These are phyloP conservation scores for Globisporangium alternatum DNA, from an alignment of 352 stramenopile species.

Conservation along the genomic window DNA sequence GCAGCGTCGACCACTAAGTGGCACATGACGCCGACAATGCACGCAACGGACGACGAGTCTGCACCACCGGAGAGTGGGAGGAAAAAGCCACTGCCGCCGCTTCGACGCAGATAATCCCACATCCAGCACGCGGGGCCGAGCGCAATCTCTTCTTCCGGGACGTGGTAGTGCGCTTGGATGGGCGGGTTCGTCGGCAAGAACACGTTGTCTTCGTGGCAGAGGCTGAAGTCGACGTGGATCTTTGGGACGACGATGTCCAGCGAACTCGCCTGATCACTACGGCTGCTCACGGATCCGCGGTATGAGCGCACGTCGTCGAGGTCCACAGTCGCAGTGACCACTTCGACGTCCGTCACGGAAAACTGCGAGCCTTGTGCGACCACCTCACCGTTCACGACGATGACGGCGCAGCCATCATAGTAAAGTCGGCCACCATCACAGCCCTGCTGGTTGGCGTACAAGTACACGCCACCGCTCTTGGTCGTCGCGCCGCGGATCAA, in stretches of 20 bases:
- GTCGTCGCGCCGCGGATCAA: constrained; percentile 88
- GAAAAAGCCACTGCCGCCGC: constrained; percentile 89
- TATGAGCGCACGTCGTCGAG: constrained; percentile 97
- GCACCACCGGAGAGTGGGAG: constrained; percentile 95
- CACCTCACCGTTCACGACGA: constrained; percentile 96
- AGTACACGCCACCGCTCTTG: constrained; percentile 96
- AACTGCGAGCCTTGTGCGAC: constrained; percentile 97
- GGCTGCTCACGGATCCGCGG: constrained; percentile 89
- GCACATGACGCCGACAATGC: constrained; percentile 98
- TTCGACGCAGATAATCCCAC: constrained; percentile 97
- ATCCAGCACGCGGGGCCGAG: constrained; percentile 97
- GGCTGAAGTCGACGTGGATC: constrained; percentile 63
- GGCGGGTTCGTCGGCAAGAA: constrained; percentile 34
- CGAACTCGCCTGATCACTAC: constrained; percentile 92
- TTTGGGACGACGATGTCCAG: constrained; percentile 59
- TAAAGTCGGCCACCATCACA: constrained; percentile 96
- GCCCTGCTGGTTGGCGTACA: constrained; percentile 97
- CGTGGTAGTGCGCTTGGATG: constrained; percentile 76
- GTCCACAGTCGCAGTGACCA: constrained; percentile 95
- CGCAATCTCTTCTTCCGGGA: constrained; percentile 96
- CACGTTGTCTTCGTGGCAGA: constrained; percentile 58
- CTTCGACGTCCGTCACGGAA: constrained; percentile 94
- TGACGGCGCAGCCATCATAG: constrained; percentile 96
- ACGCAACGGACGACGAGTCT: constrained; percentile 94
- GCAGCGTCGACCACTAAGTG: constrained; percentile 88